Conservation (phyloP, 345 rosid species). For the Populus alba region DNA sequence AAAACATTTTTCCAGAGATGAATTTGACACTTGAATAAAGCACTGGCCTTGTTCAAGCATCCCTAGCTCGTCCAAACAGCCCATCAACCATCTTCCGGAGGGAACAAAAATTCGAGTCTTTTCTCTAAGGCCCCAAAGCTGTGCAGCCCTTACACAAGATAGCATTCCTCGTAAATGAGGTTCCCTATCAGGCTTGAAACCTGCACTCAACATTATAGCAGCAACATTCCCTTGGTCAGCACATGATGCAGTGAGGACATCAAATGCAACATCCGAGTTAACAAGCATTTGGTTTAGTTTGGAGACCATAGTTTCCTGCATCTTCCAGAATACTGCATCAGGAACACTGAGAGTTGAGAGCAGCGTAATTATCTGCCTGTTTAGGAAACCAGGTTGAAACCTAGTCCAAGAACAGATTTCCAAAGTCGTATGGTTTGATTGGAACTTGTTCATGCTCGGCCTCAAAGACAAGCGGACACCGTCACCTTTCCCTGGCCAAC, state of each 20-base stretch:
- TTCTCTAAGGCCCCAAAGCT: slow-evolving; percentile 83
- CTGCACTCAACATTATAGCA: slow-evolving; percentile 90
- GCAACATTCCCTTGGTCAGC: slow-evolving; percentile 72
- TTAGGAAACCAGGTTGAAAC: slow-evolving; percentile 88
- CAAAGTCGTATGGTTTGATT: slow-evolving; percentile 57
- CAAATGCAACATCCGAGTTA: slow-evolving; percentile 75
- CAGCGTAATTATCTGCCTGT: slow-evolving; percentile 79
- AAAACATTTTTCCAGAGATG: slow-evolving; percentile 68
- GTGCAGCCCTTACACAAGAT: slow-evolving; percentile 78
- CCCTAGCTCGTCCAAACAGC: slow-evolving; percentile 81
- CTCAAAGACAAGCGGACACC: slow-evolving; percentile 63
- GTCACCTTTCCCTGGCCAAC: slow-evolving; percentile 73
- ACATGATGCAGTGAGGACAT: slow-evolving; percentile 73
- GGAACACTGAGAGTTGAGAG: slow-evolving; percentile 63
- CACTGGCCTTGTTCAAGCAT: slow-evolving; percentile 85
- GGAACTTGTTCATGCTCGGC: slow-evolving; percentile 73
- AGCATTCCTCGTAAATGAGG: slow-evolving; percentile 88
- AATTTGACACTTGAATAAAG: slow-evolving; percentile 80
- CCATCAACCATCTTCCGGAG: slow-evolving; percentile 91
- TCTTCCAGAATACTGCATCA: slow-evolving; percentile 65
- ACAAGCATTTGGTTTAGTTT: slow-evolving; percentile 61
- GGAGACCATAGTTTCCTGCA: slow-evolving; percentile 65
- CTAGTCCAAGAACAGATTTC: slow-evolving; percentile 92
- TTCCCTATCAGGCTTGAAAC: slow-evolving; percentile 69
- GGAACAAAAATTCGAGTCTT: slow-evolving; percentile 79